These are phyloP conservation scores for Zalaria sp. DNA, from an alignment of 2,329 filamentous ascomycete genomes.

Conservation along the genomic window DNA sequence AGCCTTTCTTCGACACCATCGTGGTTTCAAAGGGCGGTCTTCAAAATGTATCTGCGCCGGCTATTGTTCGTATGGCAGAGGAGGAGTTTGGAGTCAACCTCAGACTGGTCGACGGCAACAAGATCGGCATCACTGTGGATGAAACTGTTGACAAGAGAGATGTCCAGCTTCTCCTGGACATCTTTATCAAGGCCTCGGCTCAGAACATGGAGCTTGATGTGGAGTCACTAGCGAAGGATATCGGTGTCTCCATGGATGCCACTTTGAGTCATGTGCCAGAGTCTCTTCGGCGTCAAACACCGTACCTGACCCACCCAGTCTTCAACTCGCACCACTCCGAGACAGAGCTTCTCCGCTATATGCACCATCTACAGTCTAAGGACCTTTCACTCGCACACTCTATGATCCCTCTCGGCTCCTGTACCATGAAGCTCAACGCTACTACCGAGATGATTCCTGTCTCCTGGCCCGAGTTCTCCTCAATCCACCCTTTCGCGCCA, in stretches of 20 bases:
- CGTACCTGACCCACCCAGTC: slow-evolving; percentile 75
- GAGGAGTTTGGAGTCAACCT: slow-evolving; percentile 44
- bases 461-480: slow-evolving; percentile 59
- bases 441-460: slow-evolving; percentile 87
- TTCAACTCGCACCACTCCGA: slow-evolving; percentile 95
- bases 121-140: slow-evolving; percentile 63
- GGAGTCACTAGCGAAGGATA: slow-evolving; percentile 15
- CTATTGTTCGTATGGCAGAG: slow-evolving; percentile 35
- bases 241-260: slow-evolving; percentile 21
- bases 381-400: slow-evolving; percentile 89
- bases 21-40: slow-evolving; percentile 32
- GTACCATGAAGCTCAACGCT: slow-evolving; percentile 96
- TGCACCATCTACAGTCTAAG: slow-evolving; percentile 84
- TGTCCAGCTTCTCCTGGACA: slow-evolving; percentile 39
- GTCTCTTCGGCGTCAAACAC: slow-evolving; percentile 53
- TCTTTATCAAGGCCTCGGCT: slow-evolving; percentile 9
- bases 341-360: slow-evolving; percentile 86
- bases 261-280: slow-evolving; percentile 34
- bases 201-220: slow-evolving; percentile 19
- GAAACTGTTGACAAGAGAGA: slow-evolving; percentile 51
- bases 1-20: slow-evolving; percentile 63
- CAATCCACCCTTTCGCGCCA: slow-evolving; percentile 70
- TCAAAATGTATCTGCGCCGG: slow-evolving; percentile 31
- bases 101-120: slow-evolving; percentile 44
- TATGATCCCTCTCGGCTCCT: slow-evolving; percentile 94